Percentiles rank a stretch among this genome's conserved stretches.
Conservation (phyloP, 2,329 filamentous ascomycete genomes). For the Coniella vitis region DNA sequence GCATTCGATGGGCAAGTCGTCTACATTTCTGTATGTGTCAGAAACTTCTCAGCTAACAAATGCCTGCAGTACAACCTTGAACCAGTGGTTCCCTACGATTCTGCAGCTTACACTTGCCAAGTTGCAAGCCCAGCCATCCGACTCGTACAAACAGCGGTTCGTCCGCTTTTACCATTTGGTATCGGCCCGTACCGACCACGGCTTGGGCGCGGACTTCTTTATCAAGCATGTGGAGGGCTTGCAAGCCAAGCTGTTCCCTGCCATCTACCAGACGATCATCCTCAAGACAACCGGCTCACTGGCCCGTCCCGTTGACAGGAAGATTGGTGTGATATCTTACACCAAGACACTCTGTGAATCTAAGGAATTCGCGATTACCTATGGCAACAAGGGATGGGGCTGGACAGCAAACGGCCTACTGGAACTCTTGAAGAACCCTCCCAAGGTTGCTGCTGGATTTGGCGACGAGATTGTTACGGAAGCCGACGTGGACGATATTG, state of each 20-base stretch:
- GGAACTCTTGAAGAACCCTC: conserved; percentile 83
- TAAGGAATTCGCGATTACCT: conserved; percentile 71
- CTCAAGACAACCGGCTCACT: conserved; percentile 86
- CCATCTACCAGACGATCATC: conserved; percentile 80
- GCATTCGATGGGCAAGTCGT: conserved; percentile 62
- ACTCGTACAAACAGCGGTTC: conserved; percentile 80
- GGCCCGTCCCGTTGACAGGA: conserved; percentile 80
- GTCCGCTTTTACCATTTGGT: conserved; percentile 93
- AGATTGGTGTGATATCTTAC: conserved; percentile 86
- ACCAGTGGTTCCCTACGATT: conserved; percentile 73
- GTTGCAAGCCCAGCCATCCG: conserved; percentile 61
- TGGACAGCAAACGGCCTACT: conserved; percentile 86
- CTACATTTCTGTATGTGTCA: too few species aligned
- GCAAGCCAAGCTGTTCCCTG: conserved; percentile 72
- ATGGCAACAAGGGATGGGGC: conserved; percentile 76
- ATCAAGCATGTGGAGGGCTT: conserved; percentile 76
- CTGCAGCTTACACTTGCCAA: conserved; percentile 75
- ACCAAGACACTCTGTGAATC: conserved; percentile 89
- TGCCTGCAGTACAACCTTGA: conserved; percentile 48
- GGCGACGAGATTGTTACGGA: conserved; percentile 76
- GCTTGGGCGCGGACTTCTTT: conserved; percentile 90
- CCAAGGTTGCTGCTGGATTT: conserved; percentile 54
- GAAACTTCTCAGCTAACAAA: not conserved
- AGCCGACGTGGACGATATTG: conserved; percentile 88
- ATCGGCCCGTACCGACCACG: conserved; percentile 67